Conservation (phyloP, 2,329 filamentous ascomycete genomes). For the Colletotrichum gigasporum region DNA sequence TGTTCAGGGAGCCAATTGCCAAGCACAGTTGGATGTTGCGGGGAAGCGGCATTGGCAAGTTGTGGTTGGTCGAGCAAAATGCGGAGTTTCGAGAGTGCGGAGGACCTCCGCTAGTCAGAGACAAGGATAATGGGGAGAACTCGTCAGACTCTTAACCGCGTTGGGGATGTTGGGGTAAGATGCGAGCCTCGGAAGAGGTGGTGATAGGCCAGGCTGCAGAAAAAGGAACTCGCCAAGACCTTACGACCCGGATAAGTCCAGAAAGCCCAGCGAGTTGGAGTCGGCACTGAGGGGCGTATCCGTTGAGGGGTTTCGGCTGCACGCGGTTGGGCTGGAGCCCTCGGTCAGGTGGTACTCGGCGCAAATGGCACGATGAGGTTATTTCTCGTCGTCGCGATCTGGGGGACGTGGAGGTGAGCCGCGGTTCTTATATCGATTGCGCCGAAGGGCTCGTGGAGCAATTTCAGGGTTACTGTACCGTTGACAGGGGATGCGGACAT, state of each 20-base stretch:
- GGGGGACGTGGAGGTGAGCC: too few species aligned
- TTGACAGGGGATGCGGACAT: too few species aligned
- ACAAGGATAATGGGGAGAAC: background rate
- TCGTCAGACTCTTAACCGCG: background rate
- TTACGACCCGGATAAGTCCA: background rate
- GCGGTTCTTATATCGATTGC: too few species aligned
- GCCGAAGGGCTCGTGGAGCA: too few species aligned
- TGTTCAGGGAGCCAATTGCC: background rate
- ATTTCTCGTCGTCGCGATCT: too few species aligned
- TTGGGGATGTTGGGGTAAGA: background rate
- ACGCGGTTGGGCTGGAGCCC: background rate
- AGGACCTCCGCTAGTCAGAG: slow-evolving; percentile 13
- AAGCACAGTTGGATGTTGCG: slow-evolving; percentile 1
- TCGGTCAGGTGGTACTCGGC: too few species aligned
- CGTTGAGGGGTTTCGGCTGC: background rate
- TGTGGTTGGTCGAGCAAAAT: background rate
- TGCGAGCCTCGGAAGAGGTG: background rate
- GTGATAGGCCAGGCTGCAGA: slow-evolving; percentile 37
- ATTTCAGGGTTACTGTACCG: too few species aligned
- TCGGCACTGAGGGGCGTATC: background rate
- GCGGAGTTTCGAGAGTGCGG: background rate
- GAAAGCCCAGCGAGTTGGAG: background rate
- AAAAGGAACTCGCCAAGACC: background rate
- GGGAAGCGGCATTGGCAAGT: slow-evolving; percentile 16
- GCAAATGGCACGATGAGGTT: too few species aligned